Conservation (phyloP, 345 rosid species). For the Syzygium aromaticum region DNA sequence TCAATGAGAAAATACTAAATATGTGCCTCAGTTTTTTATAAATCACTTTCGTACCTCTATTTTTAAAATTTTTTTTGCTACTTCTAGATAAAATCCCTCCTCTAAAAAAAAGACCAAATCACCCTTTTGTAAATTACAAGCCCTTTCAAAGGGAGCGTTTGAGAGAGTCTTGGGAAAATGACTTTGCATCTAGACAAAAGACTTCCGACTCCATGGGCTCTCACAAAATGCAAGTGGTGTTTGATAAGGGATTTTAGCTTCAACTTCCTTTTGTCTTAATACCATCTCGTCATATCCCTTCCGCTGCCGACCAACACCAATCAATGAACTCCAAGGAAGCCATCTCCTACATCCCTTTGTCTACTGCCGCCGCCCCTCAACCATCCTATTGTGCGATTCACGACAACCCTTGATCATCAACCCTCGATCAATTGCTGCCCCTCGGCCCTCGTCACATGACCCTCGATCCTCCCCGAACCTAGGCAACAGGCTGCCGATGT, state of each 20-base stretch:
- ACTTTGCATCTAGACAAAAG: background rate
- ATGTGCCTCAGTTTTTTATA: background rate
- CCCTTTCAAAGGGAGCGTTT: background rate
- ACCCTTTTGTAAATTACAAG: background rate
- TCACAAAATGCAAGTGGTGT: background rate
- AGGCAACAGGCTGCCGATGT: background rate
- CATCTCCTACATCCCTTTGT: background rate
- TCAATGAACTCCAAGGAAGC: constrained; percentile 3
- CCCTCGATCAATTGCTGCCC: background rate
- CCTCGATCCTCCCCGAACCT: background rate
- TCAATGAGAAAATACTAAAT: background rate
- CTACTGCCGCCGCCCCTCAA: background rate
- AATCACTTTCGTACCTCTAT: background rate
- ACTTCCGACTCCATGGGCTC: background rate
- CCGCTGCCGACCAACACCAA: background rate
- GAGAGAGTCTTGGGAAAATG: background rate
- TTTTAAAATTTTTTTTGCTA: background rate
- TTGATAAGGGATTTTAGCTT: background rate
- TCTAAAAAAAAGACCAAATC: background rate
- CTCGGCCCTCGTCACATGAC: background rate
- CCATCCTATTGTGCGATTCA: background rate
- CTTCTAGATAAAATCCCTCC: background rate
- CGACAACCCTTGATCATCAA: background rate
- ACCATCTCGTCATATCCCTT: background rate
- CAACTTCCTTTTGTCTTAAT: background rate